phyloP scores from a whole-genome alignment of 257 asterid species.

The Fraxinus cuspidata region DNA sequence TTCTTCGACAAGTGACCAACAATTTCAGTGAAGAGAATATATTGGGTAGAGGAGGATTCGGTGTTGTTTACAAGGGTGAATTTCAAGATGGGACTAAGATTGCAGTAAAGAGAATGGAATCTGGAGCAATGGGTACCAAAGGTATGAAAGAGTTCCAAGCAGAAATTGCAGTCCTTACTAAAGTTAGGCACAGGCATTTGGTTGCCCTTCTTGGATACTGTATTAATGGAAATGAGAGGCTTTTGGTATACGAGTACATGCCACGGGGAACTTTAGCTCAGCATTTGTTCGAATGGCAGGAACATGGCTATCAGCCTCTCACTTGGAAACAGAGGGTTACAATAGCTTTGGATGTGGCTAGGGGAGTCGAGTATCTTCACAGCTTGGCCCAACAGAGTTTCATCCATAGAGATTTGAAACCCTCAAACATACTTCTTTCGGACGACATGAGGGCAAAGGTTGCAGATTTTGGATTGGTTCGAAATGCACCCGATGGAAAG shows the following conservation, averaged over 20 bases:
- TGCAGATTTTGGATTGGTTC: slow-evolving; percentile 92
- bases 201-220: slow-evolving; percentile 95
- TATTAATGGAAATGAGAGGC: slow-evolving; percentile 84
- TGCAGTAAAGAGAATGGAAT: slow-evolving; percentile 96
- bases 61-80: slow-evolving; percentile 86
- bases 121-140: slow-evolving; percentile 82
- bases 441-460: slow-evolving; percentile 97
- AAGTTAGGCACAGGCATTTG: slow-evolving; percentile 90
- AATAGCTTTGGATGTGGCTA: slow-evolving; percentile 83
- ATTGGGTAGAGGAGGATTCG: slow-evolving; percentile 91
- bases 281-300: slow-evolving; percentile 82
- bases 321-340: slow-evolving; percentile 90
- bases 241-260: slow-evolving; percentile 92
- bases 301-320: slow-evolving; percentile 56
- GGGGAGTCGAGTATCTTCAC: slow-evolving; percentile 95
- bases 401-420: slow-evolving; percentile 91
- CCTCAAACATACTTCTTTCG: slow-evolving; percentile 82
- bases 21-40: slow-evolving; percentile 70
- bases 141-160: slow-evolving; percentile 95
- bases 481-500: slow-evolving; percentile 90
- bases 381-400: slow-evolving; percentile 94
- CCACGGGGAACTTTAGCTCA: slow-evolving; percentile 87
- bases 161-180: slow-evolving; percentile 88
- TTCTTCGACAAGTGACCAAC: slow-evolving; percentile 82
- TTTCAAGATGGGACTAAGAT: slow-evolving; percentile 91